Base-by-base conservation (phyloP, 768 basidiomycete genomes). In the Rhizopogon vinicolor region DNA sequence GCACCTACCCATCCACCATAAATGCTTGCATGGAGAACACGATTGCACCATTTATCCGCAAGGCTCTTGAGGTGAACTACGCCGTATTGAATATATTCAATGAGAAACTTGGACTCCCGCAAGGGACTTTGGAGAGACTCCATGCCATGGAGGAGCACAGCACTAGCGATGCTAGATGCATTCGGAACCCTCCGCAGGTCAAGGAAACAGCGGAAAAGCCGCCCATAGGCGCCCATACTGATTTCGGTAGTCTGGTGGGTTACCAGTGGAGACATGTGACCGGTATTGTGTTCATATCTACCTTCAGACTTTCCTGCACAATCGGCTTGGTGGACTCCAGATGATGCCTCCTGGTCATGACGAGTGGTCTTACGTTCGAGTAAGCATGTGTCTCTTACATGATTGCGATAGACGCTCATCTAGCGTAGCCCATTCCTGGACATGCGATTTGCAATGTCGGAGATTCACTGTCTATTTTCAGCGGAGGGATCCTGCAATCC, bases 321-420 rank as follows among this genome's bases (percentile, higher is more conserved):
- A 88, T 64, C 77, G 76, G 2, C 76, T 88, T 0, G 87, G 87
- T 5, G 87, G 87, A 0, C 70, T 89, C 3, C 87, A 89, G 57
- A 86, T 89, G 0, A 72, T 87, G 42, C 77, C 78, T 0, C 86
- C 85, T 0, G 84, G 82, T 12, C 63, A 76, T 6, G 78, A 83
- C 19, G 67, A 77, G 18, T 89, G 87, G 87, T 80, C 81, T 63
- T 89, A 87, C 58, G 75, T 89, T 60, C 81, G 79, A 76, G 86
- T 79, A 44, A 8, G 58, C 18, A 8, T 6, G n/a, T n/a, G 8
- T 25, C 7, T 10, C 7, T 49, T 54, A 37, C 53, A 35, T 2
- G 39, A 43, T 50, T 18, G 37, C 10, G 33, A 9, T 14, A n/a
- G n/a, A 54, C 5, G 5, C 31, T 48, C 13, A 48, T 19, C 18